Percentiles rank a stretch among this genome's conserved stretches.
phyloP scores from a whole-genome alignment of 2,329 filamentous ascomycete genomes.

The Escovopsis sp. region DNA sequence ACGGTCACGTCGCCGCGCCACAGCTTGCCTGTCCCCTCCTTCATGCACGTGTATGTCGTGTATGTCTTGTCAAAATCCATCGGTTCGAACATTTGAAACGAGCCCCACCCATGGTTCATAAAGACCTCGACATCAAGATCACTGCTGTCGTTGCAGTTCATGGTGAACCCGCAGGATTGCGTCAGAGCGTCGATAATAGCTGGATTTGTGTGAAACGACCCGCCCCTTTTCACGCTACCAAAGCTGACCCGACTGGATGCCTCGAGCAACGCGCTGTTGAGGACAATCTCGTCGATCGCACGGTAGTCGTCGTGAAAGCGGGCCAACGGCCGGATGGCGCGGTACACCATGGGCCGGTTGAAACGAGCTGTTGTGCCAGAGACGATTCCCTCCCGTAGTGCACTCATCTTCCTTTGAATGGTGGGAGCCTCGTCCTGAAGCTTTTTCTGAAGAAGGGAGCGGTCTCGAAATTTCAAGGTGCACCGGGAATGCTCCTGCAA shows the following conservation, averaged over 20 bases:
- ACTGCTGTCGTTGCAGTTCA: slow-evolving; percentile 39
- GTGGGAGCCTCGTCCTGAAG: not conserved
- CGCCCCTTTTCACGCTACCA: slow-evolving; percentile 1
- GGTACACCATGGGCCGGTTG: slow-evolving; percentile 4
- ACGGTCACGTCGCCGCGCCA: slow-evolving; percentile 34
- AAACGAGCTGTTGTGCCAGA: slow-evolving; percentile 1
- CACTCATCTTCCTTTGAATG: slow-evolving; percentile 1
- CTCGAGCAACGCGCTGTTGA: not conserved
- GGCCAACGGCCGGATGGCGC: slow-evolving; percentile 2
- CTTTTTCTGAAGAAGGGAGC: not conserved
- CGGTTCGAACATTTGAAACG: slow-evolving; percentile 32
- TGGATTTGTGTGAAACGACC: slow-evolving; percentile 2
- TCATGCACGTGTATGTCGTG: slow-evolving; percentile 42
- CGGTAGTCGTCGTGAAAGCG: slow-evolving; percentile 2
- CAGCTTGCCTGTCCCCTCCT: slow-evolving; percentile 22
- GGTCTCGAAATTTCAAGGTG: slow-evolving; percentile 1
- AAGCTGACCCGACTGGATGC: slow-evolving; percentile 3
- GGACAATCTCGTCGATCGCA: slow-evolving; percentile 3
- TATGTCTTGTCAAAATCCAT: slow-evolving; percentile 32
- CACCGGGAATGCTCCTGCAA: slow-evolving; percentile 1
- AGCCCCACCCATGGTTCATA: slow-evolving; percentile 42
- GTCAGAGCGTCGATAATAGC: slow-evolving; percentile 3
- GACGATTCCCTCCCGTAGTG: slow-evolving; percentile 1
- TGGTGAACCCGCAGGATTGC: slow-evolving; percentile 29
- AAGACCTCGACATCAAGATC: slow-evolving; percentile 38